These are phyloP conservation scores for Fusarium staphyleae DNA, from an alignment of 2,329 filamentous ascomycete genomes.

Conservation along the genomic window DNA sequence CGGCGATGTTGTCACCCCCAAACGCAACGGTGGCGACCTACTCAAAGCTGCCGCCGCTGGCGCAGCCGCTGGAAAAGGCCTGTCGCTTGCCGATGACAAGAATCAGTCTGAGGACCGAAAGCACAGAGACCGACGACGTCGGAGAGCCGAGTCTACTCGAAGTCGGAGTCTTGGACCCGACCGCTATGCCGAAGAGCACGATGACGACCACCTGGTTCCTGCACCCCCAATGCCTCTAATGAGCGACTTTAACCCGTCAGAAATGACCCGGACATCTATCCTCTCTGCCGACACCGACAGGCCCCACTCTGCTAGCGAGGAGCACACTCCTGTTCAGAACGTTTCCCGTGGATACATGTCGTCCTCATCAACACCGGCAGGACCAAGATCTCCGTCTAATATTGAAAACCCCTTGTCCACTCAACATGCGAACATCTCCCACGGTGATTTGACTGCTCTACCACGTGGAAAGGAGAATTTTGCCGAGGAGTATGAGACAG, in stretches of 20 bases:
- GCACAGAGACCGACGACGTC: constrained; percentile 58
- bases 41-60: constrained; percentile 56
- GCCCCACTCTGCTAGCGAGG: constrained; percentile 72
- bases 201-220: constrained; percentile 64
- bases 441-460: constrained; percentile 63
- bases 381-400: constrained; percentile 61
- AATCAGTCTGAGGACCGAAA: constrained; percentile 59
- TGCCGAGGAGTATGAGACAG: constrained; percentile 56
- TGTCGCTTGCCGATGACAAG: constrained; percentile 46
- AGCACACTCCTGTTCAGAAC: constrained; percentile 67
- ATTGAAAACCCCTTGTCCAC: constrained; percentile 70
- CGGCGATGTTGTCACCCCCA: constrained; percentile 54
- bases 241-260: constrained; percentile 85
- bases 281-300: constrained; percentile 80
- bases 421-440: constrained; percentile 70
- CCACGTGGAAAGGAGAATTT: constrained; percentile 57
- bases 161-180: constrained; percentile 56
- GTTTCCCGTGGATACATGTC: constrained; percentile 68
- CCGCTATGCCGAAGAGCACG: constrained; percentile 58
- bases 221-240: constrained; percentile 84
- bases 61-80: constrained; percentile 49
- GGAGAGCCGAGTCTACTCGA: constrained; percentile 58
- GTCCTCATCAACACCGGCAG: constrained; percentile 67
- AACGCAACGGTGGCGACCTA: constrained; percentile 52
- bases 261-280: constrained; percentile 87